These are phyloP conservation scores for Diaporthe vaccinii DNA, from an alignment of 2,329 filamentous ascomycete genomes.

Conservation along the genomic window DNA sequence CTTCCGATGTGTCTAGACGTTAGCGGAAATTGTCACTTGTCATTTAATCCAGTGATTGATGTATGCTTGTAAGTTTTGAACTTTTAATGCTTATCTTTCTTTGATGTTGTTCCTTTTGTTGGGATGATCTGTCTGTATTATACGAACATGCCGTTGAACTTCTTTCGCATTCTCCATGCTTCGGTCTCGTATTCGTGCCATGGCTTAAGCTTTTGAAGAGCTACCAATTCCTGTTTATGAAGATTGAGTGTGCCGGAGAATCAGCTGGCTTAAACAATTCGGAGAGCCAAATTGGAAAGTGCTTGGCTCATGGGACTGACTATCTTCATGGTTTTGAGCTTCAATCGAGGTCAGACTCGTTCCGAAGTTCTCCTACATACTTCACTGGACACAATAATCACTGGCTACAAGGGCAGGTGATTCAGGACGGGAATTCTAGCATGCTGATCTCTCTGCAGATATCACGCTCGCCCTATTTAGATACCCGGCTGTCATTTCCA, in stretches of 20 bases:
- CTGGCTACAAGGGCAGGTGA: no score
- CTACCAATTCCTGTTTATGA: neutral
- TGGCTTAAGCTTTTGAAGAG: neutral
- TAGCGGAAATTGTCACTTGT: no score
- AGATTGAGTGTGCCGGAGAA: neutral
- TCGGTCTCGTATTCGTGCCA: neutral
- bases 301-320: neutral
- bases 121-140: neutral
- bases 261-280: neutral
- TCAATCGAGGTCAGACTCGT: neutral
- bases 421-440: neutral
- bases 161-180: neutral
- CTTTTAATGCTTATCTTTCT: neutral
- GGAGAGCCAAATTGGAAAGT: neutral
- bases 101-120: neutral
- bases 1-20: neutral
- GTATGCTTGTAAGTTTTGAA: neutral
- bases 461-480: neutral
- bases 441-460: slow-evolving; percentile 23
- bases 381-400: neutral
- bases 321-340: neutral
- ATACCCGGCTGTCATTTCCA: slow-evolving; percentile 30
- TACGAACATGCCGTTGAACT: neutral
- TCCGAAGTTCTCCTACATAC: neutral
- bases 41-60: no score